Evolutionary conservation across 2,329 filamentous ascomycete genomes (phyloP).

Genomic region (Furcasterigmium furcatum): DNA sequence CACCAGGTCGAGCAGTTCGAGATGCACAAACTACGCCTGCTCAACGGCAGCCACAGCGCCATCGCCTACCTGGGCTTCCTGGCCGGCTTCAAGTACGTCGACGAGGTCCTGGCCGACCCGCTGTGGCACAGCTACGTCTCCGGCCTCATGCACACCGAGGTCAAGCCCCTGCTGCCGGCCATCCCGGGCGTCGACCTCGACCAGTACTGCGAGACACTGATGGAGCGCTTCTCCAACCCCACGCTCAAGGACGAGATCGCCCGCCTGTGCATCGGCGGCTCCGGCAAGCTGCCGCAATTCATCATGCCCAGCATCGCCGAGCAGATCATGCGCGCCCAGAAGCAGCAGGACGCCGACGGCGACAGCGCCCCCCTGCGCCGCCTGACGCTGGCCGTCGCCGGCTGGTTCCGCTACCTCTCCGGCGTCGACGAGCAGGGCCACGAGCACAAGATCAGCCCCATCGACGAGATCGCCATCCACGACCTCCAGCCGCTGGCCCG

Average conservation of each 20-base stretch:
- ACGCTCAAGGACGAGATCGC: constrained; percentile 53
- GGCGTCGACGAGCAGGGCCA: constrained; percentile 46
- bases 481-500: constrained; percentile 41
- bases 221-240: constrained; percentile 53
- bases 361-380: constrained; percentile 38
- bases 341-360: not conserved
- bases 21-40: constrained; percentile 53
- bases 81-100: constrained; percentile 50
- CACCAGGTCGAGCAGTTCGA: constrained; percentile 51
- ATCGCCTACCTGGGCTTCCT: constrained; percentile 48
- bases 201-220: constrained; percentile 47
- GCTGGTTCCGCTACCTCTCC: constrained; percentile 49
- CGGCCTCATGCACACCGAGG: constrained; percentile 54
- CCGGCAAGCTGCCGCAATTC: constrained; percentile 52
- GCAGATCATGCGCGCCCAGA: constrained; percentile 25
- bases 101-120: constrained; percentile 49
- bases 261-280: constrained; percentile 47
- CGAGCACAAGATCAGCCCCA: constrained; percentile 23
- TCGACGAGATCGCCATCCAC: constrained; percentile 46
- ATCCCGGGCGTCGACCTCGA: constrained; percentile 49
- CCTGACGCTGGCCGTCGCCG: constrained; percentile 42
- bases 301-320: constrained; percentile 45
- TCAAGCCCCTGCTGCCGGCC: constrained; percentile 47
- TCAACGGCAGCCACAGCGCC: constrained; percentile 50
- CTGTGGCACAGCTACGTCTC: constrained; percentile 42